Base-by-base conservation (phyloP, 2,329 filamentous ascomycete species). In the Cladosporium sp. region DNA sequence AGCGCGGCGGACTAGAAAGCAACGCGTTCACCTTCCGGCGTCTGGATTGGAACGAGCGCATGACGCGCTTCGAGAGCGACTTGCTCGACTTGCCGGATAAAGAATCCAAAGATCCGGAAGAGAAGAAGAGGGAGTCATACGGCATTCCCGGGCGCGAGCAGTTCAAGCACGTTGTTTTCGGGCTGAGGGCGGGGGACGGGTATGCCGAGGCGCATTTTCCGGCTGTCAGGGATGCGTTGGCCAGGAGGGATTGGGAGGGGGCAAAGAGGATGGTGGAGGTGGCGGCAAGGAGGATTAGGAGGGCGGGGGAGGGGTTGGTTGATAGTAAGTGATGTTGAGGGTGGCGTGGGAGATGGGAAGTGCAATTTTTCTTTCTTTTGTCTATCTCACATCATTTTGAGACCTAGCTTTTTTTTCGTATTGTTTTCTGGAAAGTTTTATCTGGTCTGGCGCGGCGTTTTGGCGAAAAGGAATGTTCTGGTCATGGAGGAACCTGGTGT, bases 131-230 rank as follows among this genome's bases (percentile, higher is more conserved):
- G n/a, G 38, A 48, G 34, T 40, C 43, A 6, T 20, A 53, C 15
- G 64, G 63, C 4, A 80, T 95, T 4, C 88, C 88, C 34, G 89
- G 89, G 60, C 84, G 92, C 57, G 88, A 87, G 4, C 93, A 97
- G 70, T 99, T 90, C 77, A 96, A 95, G 69, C 93, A 96, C 69
- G 80, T 95, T 63, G 73, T 99, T 51, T 95, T 91, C 65, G 92
- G 88, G 1, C 93, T 93, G 0, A 82, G 89, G 62, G 74, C 82
- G 2, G 91, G 89, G 85, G 84, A 84, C 29, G 82, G 79, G 32
- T 80, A 85, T 58, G 80, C 86, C 27, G 79, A 80, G 50, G 80
- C 80, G 0, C 81, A 81, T 55, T 95, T 95, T 71, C 92, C 92
- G 0, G 85, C 85, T n/a, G 86, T 96, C 50, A 79, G 89, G 51